phyloP scores from a whole-genome alignment of 306 rosid genomes.

The Echinosophora koreensis region DNA sequence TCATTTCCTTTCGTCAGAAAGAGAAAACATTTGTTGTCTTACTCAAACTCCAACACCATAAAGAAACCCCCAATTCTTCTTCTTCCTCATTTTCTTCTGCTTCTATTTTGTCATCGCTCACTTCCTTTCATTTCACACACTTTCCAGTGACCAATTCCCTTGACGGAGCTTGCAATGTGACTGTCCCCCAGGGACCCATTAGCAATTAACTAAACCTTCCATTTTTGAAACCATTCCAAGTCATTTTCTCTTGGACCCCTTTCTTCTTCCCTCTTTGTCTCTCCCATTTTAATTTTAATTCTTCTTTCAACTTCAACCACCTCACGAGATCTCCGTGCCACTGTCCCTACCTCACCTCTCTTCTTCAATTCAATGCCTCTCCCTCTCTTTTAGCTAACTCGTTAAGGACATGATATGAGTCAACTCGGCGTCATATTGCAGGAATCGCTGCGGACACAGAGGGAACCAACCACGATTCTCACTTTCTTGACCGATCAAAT shows the following conservation, averaged over 20 bases:
- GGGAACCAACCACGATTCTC: constrained; percentile 59
- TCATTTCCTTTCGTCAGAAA: neutral
- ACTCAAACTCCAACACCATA: constrained; percentile 26
- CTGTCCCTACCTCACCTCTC: constrained; percentile 37
- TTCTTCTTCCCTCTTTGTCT: constrained; percentile 17
- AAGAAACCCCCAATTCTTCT: constrained; percentile 21
- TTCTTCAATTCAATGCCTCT: constrained; percentile 17
- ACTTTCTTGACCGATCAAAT: constrained; percentile 71
- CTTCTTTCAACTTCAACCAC: constrained; percentile 25
- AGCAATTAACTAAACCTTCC: constrained; percentile 33
- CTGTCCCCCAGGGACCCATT: neutral
- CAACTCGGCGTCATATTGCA: constrained; percentile 74
- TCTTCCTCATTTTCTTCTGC: constrained; percentile 2
- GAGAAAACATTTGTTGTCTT: neutral
- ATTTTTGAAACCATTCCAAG: constrained; percentile 2
- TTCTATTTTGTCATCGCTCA: constrained; percentile 59
- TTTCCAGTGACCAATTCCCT: constrained; percentile 12
- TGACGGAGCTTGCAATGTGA: constrained; percentile 37
- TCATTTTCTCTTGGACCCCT: neutral
- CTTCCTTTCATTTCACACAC: constrained; percentile 21
- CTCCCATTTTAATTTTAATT: constrained; percentile 51
- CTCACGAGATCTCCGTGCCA: constrained; percentile 77
- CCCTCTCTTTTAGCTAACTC: neutral
- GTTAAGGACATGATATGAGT: constrained; percentile 60
- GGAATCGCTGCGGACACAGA: constrained; percentile 64